A percentile compares a stretch with the other conserved stretches of the same genome.
Evolutionary conservation across 2,329 filamentous ascomycete species (phyloP).

Genomic region (Phialocephala sp.): DNA sequence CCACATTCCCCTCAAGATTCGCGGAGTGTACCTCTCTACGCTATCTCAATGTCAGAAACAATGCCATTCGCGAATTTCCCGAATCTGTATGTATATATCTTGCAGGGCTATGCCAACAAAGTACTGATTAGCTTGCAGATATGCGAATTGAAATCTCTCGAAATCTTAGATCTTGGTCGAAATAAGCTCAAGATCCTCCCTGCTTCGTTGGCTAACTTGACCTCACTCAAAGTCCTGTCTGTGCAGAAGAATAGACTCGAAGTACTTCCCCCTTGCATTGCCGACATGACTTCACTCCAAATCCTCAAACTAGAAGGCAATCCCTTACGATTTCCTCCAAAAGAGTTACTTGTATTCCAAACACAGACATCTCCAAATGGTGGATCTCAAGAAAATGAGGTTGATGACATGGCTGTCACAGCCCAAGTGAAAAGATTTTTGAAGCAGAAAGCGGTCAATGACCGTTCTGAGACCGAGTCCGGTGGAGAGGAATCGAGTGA

Average conservation of each 20-base stretch:
- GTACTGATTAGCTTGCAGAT: slow-evolving; percentile 59
- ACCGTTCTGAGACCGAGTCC: slow-evolving; percentile 60
- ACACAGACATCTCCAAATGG: slow-evolving; percentile 62
- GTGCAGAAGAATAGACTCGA: slow-evolving; percentile 87
- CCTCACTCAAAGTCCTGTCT: slow-evolving; percentile 86
- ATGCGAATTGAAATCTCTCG: slow-evolving; percentile 82
- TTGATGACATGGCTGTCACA: slow-evolving; percentile 65
- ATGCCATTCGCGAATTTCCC: slow-evolving; percentile 72
- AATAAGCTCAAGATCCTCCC: slow-evolving; percentile 84
- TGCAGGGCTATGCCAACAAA: background rate
- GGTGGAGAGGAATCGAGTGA: slow-evolving; percentile 71
- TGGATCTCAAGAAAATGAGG: slow-evolving; percentile 61
- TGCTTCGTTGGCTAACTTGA: slow-evolving; percentile 78
- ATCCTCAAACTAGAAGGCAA: slow-evolving; percentile 92
- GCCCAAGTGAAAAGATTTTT: slow-evolving; percentile 67
- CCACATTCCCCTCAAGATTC: slow-evolving; percentile 72
- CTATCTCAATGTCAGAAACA: slow-evolving; percentile 82
- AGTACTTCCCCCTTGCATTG: slow-evolving; percentile 80
- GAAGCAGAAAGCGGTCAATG: slow-evolving; percentile 54
- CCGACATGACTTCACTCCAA: slow-evolving; percentile 88
- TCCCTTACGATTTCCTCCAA: slow-evolving; percentile 79
- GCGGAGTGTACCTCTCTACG: slow-evolving; percentile 78
- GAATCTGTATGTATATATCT: slow-evolving; percentile 57
- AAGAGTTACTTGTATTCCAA: slow-evolving; percentile 67
- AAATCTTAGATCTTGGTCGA: slow-evolving; percentile 90